These are phyloP conservation scores for Mariannaea elegans DNA, from an alignment of 2,329 filamentous ascomycete species.

Conservation along the genomic window DNA sequence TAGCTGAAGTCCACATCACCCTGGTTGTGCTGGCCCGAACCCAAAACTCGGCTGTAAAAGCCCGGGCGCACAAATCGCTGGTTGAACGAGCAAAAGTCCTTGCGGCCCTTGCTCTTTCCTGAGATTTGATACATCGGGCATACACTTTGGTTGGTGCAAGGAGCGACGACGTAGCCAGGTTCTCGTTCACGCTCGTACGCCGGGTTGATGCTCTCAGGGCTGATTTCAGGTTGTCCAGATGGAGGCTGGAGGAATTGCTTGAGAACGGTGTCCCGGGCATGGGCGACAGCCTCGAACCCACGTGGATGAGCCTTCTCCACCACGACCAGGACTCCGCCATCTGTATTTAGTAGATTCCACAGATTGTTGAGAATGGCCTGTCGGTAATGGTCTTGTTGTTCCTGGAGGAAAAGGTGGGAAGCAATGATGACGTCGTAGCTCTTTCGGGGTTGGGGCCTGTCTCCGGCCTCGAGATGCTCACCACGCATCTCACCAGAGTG, in stretches of 20 bases:
- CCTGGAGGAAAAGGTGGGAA: slow-evolving; percentile 80
- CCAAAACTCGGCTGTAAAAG: slow-evolving; percentile 81
- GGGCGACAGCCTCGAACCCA: slow-evolving; percentile 91
- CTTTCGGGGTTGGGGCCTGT: slow-evolving; percentile 70
- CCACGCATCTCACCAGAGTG: slow-evolving; percentile 69
- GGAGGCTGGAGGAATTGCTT: slow-evolving; percentile 73
- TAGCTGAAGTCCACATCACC: slow-evolving; percentile 95
- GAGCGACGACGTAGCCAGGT: slow-evolving; percentile 71
- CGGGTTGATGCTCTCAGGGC: slow-evolving; percentile 51
- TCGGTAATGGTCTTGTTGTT: slow-evolving; percentile 79
- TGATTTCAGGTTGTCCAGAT: slow-evolving; percentile 46
- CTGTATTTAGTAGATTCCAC: slow-evolving; percentile 84
- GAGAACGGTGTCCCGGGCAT: slow-evolving; percentile 81
- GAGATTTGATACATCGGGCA: slow-evolving; percentile 88
- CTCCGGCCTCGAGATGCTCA: slow-evolving; percentile 66
- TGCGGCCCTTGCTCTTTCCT: slow-evolving; percentile 76
- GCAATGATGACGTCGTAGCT: slow-evolving; percentile 90
- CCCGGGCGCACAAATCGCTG: slow-evolving; percentile 87
- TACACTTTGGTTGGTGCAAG: slow-evolving; percentile 86
- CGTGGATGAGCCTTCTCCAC: slow-evolving; percentile 91
- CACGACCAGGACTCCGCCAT: slow-evolving; percentile 86
- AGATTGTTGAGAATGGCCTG: slow-evolving; percentile 86
- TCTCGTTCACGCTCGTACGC: slow-evolving; percentile 58
- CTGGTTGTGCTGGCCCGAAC: slow-evolving; percentile 76
- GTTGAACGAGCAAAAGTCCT: slow-evolving; percentile 90